Conservation (phyloP, 371 early-diverging fungal species). For the Saksenaea vasiformis region DNA sequence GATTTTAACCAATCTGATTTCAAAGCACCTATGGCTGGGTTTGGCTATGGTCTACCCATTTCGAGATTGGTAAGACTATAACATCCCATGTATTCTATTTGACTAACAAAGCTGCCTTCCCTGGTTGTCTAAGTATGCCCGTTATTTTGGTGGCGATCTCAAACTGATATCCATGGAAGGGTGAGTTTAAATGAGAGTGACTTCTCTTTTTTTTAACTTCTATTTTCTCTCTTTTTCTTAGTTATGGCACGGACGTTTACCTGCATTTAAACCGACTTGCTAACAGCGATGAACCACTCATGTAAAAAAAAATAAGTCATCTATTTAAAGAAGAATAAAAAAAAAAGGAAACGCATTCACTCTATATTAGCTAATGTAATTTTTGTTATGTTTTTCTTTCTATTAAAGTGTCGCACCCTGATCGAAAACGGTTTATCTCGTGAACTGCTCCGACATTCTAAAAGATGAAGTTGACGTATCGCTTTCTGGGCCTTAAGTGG, state of each 20-base stretch:
- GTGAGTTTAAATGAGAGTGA: conserved; percentile 47
- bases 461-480: not conserved
- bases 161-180: conserved; percentile 95
- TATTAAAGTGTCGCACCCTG: conserved; percentile 2
- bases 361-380: not conserved
- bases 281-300: conserved; percentile 89
- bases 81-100: not conserved
- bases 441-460: not conserved
- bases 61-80: conserved; percentile 55
- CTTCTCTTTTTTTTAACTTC: not conserved
- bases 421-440: not conserved
- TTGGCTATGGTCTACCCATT: conserved; percentile 91
- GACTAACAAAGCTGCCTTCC: no score
- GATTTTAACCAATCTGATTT: conserved; percentile 80
- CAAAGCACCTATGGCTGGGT: conserved; percentile 94
- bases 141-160: conserved; percentile 96
- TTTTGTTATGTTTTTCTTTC: not conserved
- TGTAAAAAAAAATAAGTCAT: conserved; percentile 21
- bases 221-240: conserved; percentile 16
- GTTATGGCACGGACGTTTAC: conserved; percentile 94
- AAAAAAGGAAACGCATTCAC: not conserved
- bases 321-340: not conserved
- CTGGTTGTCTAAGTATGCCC: conserved; percentile 60
- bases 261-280: conserved; percentile 89
- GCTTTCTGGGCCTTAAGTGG: not conserved